Evolutionary conservation across 2,329 filamentous ascomycete genomes (phyloP).

Genomic region (Scytalidium sp.): DNA sequence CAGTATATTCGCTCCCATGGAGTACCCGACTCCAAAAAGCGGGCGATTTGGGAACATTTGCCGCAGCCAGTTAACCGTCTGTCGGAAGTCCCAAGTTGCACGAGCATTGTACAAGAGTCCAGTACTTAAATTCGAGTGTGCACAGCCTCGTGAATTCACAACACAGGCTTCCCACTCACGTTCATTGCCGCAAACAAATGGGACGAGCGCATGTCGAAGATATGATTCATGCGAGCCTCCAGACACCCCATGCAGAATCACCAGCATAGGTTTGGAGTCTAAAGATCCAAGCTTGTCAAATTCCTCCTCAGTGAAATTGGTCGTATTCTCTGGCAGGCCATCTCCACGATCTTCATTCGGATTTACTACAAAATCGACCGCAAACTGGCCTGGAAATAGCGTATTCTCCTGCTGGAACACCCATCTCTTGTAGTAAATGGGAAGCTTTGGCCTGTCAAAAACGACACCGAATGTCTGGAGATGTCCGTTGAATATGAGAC

Average conservation of each 20-base stretch:
- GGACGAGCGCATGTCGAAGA: background rate
- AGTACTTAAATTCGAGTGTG: slow-evolving; percentile 74
- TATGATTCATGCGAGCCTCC: slow-evolving; percentile 1
- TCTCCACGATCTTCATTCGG: slow-evolving; percentile 47
- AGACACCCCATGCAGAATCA: slow-evolving; percentile 1
- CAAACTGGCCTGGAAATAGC: slow-evolving; percentile 71
- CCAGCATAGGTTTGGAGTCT: slow-evolving; percentile 2
- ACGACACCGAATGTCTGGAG: slow-evolving; percentile 84
- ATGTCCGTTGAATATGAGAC: slow-evolving; percentile 88
- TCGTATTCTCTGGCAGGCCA: slow-evolving; percentile 36
- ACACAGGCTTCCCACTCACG: slow-evolving; percentile 70
- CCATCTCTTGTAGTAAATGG: slow-evolving; percentile 75
- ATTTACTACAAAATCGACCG: slow-evolving; percentile 76
- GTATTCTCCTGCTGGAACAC: slow-evolving; percentile 64
- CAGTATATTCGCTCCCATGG: slow-evolving; percentile 85
- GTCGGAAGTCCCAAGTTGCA: slow-evolving; percentile 85
- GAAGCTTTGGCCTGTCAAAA: slow-evolving; percentile 63
- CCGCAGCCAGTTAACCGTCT: slow-evolving; percentile 71
- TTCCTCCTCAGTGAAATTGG: background rate
- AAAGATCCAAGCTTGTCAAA: background rate
- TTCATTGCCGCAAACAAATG: background rate
- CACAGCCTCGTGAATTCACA: slow-evolving; percentile 82
- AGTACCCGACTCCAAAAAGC: slow-evolving; percentile 84
- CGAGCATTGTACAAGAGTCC: slow-evolving; percentile 87
- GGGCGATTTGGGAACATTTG: slow-evolving; percentile 78